Percentiles rank a stretch among this genome's conserved stretches.
Evolutionary conservation across 139 green algal species (phyloP).

Genomic region (Micromonas pusilla): DNA sequence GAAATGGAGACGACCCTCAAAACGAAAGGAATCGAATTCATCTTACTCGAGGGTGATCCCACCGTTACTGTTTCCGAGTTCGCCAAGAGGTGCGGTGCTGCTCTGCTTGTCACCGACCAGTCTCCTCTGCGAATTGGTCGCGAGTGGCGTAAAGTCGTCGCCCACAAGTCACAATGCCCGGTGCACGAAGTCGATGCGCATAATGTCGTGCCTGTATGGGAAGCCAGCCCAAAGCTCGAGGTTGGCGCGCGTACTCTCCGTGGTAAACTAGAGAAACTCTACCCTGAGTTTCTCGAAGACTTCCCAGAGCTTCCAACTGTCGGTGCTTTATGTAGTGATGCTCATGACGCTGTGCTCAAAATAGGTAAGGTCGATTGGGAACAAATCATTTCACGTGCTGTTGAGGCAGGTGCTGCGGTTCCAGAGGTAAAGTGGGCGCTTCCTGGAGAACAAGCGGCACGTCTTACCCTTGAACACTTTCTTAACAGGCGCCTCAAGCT

Average conservation of each 20-base stretch:
- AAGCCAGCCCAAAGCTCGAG: conserved; percentile 80
- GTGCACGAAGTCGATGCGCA: conserved; percentile 86
- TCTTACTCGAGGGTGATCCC: neutral
- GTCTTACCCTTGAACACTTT: conserved; percentile 54
- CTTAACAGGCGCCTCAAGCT: conserved; percentile 58
- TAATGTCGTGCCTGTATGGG: conserved; percentile 92
- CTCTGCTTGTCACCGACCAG: neutral
- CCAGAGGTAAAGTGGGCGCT: conserved; percentile 7
- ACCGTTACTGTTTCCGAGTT: neutral
- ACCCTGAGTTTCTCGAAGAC: conserved; percentile 71
- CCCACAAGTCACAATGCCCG: neutral
- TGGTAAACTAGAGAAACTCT: conserved; percentile 72
- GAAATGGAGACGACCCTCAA: conserved; percentile 40
- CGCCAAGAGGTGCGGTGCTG: neutral
- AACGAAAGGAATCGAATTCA: neutral
- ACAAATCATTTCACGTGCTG: conserved; percentile 58
- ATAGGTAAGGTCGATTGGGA: conserved; percentile 64
- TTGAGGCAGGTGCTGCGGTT: conserved; percentile 27
- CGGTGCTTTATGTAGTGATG: neutral
- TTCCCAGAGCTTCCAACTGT: conserved; percentile 4
- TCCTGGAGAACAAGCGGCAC: neutral
- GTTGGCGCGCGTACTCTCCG: conserved; percentile 80
- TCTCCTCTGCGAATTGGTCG: conserved; percentile 9
- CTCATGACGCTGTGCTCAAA: neutral
- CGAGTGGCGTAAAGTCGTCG: neutral